Base-by-base conservation (phyloP, 1,284 basidiomycete species). In the Xerocomus nothofagi region DNA sequence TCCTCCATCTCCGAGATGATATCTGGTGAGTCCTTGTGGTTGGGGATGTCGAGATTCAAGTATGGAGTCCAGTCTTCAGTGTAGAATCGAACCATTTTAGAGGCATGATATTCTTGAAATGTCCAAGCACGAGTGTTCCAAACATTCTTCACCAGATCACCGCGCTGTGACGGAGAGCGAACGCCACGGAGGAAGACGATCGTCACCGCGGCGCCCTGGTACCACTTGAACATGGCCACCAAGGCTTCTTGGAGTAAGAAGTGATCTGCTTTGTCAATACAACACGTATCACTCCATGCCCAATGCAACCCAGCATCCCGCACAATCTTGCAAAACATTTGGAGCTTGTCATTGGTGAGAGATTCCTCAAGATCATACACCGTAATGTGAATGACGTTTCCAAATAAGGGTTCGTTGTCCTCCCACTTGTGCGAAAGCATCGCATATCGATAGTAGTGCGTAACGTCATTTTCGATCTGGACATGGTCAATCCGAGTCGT, bases 401-500 rank as follows among this genome's bases (percentile, higher is more conserved):
- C 21, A 15, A 47, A 54, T 8, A 39, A 7, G 5, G 53, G 54
- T 37, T 54, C 53, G 11, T 37, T 24, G 0, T 39, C 29, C n/a
- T 58, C 51, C 56, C 54, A 58, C 1, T 6, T 56, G 18, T 58
- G 54, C 2, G 54, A 58, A 10, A 56, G 24, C 23, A 40, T 54
- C 6, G 41, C 54, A 17, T 55, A 55, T 11, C 40, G 37, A n/a
- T 48, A 55, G 27, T 57, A 43, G 0, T 36, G 2, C 18, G 24
- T 20, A 2, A 56, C 50, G 2, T 47, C 34, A 20, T 33, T 31
- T 6, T 46, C 9, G 18, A 56, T 54, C 7, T 30, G 51, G 8
- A 11, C 1, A n/a, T 12, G 15, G 21, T 55, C 39, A 2, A 55
- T 30, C 10, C 8, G 14, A 3, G n/a, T 54, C 20, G 54, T 54